These are phyloP conservation scores for Eucalyptus pauciflora DNA, from an alignment of 345 rosid genomes.

Conservation along the genomic window DNA sequence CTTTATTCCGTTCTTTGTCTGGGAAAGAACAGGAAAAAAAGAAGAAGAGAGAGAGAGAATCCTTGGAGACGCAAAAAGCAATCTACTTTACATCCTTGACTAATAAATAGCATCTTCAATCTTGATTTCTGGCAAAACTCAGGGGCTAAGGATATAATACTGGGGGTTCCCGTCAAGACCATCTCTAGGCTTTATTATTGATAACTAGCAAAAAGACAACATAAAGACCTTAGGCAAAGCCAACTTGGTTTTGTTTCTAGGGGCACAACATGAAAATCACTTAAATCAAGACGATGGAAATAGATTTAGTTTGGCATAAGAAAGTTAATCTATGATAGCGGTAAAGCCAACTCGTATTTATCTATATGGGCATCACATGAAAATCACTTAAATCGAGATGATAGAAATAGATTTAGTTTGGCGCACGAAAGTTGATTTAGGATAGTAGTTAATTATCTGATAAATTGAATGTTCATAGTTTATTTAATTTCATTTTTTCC, in stretches of 20 bases:
- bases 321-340: neutral
- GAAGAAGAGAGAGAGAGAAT: neutral
- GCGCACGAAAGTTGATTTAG: neutral
- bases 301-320: neutral
- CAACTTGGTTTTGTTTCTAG: neutral
- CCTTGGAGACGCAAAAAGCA: neutral
- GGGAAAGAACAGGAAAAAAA: neutral
- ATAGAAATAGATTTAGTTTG: neutral
- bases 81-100: neutral
- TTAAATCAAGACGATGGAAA: neutral
- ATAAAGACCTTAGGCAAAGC: neutral
- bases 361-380: neutral
- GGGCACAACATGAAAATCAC: neutral
- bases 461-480: neutral
- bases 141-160: neutral
- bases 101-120: neutral
- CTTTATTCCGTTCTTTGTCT: neutral
- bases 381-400: neutral
- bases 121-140: neutral
- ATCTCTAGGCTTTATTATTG: neutral
- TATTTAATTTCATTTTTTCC: neutral
- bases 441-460: neutral
- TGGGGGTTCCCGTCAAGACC: neutral
- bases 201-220: neutral
- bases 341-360: neutral